A percentile compares a stretch with the other conserved stretches of the same genome.
These are phyloP conservation scores for Drechslera avenae DNA, from an alignment of 2,329 filamentous ascomycete species.

Conservation along the genomic window DNA sequence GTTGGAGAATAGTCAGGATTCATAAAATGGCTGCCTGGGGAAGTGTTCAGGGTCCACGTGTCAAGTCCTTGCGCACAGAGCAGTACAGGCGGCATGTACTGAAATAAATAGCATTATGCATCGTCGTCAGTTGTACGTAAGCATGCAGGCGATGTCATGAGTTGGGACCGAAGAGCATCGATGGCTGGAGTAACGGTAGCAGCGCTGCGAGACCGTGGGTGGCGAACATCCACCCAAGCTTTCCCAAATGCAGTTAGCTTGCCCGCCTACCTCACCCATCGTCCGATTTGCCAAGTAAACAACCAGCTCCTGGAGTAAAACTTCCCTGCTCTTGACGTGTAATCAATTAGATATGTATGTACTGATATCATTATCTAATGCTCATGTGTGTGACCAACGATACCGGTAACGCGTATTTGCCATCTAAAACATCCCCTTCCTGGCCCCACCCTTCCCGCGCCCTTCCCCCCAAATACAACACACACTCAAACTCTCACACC, in stretches of 20 bases:
- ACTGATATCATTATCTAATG: not conserved
- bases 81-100: not conserved
- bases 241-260: not conserved
- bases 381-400: not conserved
- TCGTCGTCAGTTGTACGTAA: not conserved
- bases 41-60: not conserved
- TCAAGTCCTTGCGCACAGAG: not conserved
- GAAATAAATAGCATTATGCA: not conserved
- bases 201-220: not conserved
- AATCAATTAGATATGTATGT: no score
- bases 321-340: no score
- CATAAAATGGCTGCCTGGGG: not conserved
- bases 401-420: not conserved
- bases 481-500: conserved; percentile 87
- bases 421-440: conserved; percentile 29
- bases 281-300: no score
- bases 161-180: not conserved
- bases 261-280: no score
- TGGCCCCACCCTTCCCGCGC: conserved; percentile 30
- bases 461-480: conserved; percentile 76
- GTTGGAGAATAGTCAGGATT: not conserved
- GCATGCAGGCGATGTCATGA: not conserved
- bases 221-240: not conserved
- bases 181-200: not conserved
- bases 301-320: no score